Evolutionary conservation across 495 filamentous ascomycete genomes (phyloP), one percentile per base, ranked within the genome.

Genomic region (Barbatosphaeria neglecta): DNA sequence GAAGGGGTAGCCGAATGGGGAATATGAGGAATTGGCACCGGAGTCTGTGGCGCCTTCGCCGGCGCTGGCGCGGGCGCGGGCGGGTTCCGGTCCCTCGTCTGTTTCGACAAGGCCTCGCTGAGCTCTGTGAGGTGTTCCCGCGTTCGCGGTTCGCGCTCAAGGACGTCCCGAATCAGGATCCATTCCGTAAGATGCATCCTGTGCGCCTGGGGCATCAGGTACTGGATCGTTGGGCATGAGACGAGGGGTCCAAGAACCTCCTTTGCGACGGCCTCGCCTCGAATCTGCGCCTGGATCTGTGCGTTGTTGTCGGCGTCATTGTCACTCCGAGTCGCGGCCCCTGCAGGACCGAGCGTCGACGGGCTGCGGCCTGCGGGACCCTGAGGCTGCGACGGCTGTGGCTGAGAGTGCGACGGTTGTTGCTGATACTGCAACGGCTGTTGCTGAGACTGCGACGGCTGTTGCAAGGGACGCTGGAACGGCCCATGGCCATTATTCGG

Each of bases 141-240:
- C 0, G 73, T 58, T 28, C 53, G 55, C 1, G 73, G 74, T 38
- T 82, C 75, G 0, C 67, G 66, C 41, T 65, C 63, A 9, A 82
- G 65, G 19, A 83, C 78, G 41, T 72, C 69, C 31, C 71, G 69
- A 46, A 89, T 74, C 10, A 86, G 68, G 22, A 70, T 68, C 67
- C 86, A 78, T 56, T 88, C 83, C 3, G 64, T 61, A 13, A 72
- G 65, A 25, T 77, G 67, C 66, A 81, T 82, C 17, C 70, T 71
- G 6, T 76, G 77, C 1, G 79, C 80, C 43, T 84, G 78, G 10
- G 78, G 74, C 15, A 89, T 66, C 6, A 87, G 62, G 52, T 85
- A 78, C n/a, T 69, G 63, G 5, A 87, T 76, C 0, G 81, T 80
- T 1, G 82, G 80, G 9, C 77, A 73, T 18, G 66, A 62, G 16